Evolutionary conservation across 2,329 filamentous ascomycete species (phyloP), one percentile per base, ranked within the genome.

Genomic region (Cladosporium sphaerospermum): DNA sequence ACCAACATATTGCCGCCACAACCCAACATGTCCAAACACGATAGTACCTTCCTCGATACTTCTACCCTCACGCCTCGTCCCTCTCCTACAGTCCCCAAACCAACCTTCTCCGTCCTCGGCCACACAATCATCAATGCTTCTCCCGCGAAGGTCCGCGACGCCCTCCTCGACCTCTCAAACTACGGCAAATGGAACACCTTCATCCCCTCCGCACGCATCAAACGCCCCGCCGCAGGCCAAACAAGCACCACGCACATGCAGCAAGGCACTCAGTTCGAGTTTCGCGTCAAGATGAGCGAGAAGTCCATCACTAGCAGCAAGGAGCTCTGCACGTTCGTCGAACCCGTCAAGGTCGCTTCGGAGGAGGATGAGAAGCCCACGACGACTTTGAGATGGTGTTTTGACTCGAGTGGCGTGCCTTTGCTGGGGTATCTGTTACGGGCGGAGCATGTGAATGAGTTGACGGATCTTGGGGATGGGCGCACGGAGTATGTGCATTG

Each of bases 121-220:
- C 57, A 69, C 48, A 67, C 61, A 42, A 57, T 61, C 32, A 74
- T 76, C 61, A 59, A 64, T 41, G 74, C 73, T 1, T 67, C 73
- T 8, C 65, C 73, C 3, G 57, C 67, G 18, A 60, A 67, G n/a
- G 71, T 76, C 55, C 75, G 74, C 67, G 63, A 71, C 19, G 67
- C 68, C 8, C 61, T 77, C 3, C 66, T 72, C 45, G 67, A 77
- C 60, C 72, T 73, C 28, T 70, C 72, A 18, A 72, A 69, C 47
- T 78, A 71, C 70, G 67, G 69, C 18, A 59, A 69, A 44, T 78
- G 75, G 75, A 78, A 77, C 57, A 65, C 65, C 6, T 77, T 76
- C 60, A 66, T 74, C 5, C 70, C 73, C 2, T 64, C 66, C 19
- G 73, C 75, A 4, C 70, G 68, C n/a, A 72, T 78, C 58, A 71